A percentile compares a stretch with the other conserved stretches of the same genome.
These are phyloP conservation scores for Medicago truncatula DNA, from an alignment of 306 rosid species.

Conservation along the genomic window MtrunA17r5.0-ANR NC_053048.1:52459001-52459500, in stretches of 20 bases:
- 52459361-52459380: background rate
- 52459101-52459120: too few relatives aligned
- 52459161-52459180: too few relatives aligned
- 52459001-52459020: too few relatives aligned
- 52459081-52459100: too few relatives aligned
- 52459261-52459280: background rate
- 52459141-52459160: too few relatives aligned
- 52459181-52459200: too few relatives aligned
- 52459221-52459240: background rate
- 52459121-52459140: too few relatives aligned
- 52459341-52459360: background rate
- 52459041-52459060: too few relatives aligned
- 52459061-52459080: too few relatives aligned
- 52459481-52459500: background rate
- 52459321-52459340: too few relatives aligned
- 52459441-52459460: constrained; percentile 13
- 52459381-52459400: background rate
- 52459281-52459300: background rate
- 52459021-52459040: too few relatives aligned
- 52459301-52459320: background rate
- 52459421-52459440: background rate
- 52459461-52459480: constrained; percentile 2
- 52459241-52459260: constrained; percentile 4
- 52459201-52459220: too few relatives aligned
- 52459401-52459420: constrained; percentile 19